Conservation (phyloP, 805 yeast species). For the Monosporozyma siamensis region DNA sequence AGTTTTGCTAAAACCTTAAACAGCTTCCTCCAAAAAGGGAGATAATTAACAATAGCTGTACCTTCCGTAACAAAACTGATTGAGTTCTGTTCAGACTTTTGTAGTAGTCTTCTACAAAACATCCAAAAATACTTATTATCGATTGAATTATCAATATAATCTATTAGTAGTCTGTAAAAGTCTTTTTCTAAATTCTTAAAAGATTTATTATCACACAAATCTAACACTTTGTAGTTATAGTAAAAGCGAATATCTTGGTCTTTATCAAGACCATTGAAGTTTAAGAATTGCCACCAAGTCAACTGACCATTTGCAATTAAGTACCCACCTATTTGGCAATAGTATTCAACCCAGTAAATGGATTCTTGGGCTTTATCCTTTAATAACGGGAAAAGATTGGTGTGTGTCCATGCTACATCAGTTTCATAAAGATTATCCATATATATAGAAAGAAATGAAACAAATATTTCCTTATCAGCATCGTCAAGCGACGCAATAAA, state of each 20-base stretch:
- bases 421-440: slow-evolving; percentile 6
- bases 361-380: slow-evolving; percentile 11
- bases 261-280: slow-evolving; percentile 17
- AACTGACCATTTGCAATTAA: slow-evolving; percentile 14
- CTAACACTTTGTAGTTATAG: slow-evolving; percentile 14
- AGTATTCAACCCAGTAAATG: slow-evolving; percentile 16
- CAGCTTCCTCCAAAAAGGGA: slow-evolving; percentile 1
- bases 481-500: neutral
- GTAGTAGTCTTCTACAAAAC: neutral
- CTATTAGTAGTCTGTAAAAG: slow-evolving; percentile 13
- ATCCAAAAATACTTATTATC: neutral
- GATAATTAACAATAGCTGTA: neutral
- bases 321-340: slow-evolving; percentile 19
- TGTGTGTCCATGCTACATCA: slow-evolving; percentile 17
- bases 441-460: slow-evolving; percentile 6
- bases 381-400: slow-evolving; percentile 16
- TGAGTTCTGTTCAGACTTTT: neutral
- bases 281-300: slow-evolving; percentile 28
- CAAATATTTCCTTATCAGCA: neutral
- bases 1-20: neutral
- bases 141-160: neutral
- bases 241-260: slow-evolving; percentile 8
- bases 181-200: slow-evolving; percentile 15
- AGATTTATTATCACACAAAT: slow-evolving; percentile 18
- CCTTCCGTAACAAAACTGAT: neutral